Conservation (phyloP, 371 early-diverging fungal genomes). For the Syncephalis plumigaleata region DNA sequence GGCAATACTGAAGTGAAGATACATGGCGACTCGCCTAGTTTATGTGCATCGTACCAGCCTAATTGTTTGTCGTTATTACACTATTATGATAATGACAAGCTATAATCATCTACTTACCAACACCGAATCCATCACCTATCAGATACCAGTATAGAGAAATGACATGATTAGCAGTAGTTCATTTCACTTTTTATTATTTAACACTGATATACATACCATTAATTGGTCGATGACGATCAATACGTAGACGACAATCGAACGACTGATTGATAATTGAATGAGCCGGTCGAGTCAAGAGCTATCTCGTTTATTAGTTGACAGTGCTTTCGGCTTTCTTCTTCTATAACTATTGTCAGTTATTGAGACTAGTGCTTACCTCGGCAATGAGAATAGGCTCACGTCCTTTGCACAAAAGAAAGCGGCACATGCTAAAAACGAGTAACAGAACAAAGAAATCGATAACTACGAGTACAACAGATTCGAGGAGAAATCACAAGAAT, state of each 20-base stretch:
- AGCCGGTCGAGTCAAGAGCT: conserved; percentile 33
- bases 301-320: neutral
- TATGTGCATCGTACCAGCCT: conserved; percentile 49
- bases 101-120: conserved; percentile 25
- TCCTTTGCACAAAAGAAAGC: conserved; percentile 11
- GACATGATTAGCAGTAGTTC: too few species aligned
- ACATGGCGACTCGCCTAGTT: conserved; percentile 33
- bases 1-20: conserved; percentile 76
- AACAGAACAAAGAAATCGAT: too few species aligned
- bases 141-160: neutral
- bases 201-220: conserved; percentile 31
- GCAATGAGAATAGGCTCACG: conserved; percentile 4
- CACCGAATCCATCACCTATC: conserved; percentile 77
- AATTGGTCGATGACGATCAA: conserved; percentile 41
- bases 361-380: conserved; percentile 8
- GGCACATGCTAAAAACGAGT: conserved; percentile 4
- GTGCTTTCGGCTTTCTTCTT: too few species aligned
- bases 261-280: conserved; percentile 76
- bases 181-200: neutral
- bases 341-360: too few species aligned
- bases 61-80: too few species aligned
- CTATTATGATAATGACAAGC: too few species aligned
- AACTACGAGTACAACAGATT: too few species aligned
- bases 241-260: conserved; percentile 45
- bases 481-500: too few species aligned